These are phyloP conservation scores for Nannizziopsis barbatae DNA, from an alignment of 2,329 filamentous ascomycete species.

Conservation along the genomic window DNA sequence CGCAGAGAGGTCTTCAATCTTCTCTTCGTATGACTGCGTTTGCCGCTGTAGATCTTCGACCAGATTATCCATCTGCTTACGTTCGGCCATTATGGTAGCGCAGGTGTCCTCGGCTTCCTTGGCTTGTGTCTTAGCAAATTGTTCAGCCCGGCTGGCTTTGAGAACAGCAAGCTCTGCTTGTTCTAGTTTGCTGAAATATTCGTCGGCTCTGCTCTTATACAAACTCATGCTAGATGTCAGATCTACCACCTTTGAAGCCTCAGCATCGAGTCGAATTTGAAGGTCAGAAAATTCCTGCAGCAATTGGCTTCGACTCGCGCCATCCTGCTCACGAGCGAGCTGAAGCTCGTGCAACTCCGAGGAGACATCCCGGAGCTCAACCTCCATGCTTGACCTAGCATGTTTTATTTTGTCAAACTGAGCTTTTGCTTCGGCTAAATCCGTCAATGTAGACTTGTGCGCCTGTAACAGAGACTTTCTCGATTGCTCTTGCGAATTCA, in stretches of 20 bases:
- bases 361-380: constrained; percentile 72
- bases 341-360: constrained; percentile 76
- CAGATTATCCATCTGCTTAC: constrained; percentile 74
- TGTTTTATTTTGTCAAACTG: constrained; percentile 81
- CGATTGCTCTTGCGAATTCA: constrained; percentile 87
- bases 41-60: constrained; percentile 86
- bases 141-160: constrained; percentile 81
- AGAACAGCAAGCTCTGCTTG: constrained; percentile 93
- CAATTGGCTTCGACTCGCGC: constrained; percentile 74
- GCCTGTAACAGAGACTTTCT: constrained; percentile 68
- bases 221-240: constrained; percentile 71
- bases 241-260: constrained; percentile 74
- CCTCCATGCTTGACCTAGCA: constrained; percentile 64
- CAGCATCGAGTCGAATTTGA: constrained; percentile 83
- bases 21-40: constrained; percentile 81
- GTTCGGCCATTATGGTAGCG: constrained; percentile 79
- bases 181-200: constrained; percentile 95
- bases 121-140: constrained; percentile 83
- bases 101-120: constrained; percentile 86
- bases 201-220: constrained; percentile 85
- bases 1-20: constrained; percentile 79
- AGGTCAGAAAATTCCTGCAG: constrained; percentile 87
- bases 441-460: constrained; percentile 74
- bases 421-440: constrained; percentile 74
- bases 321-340: constrained; percentile 70